Conservation (phyloP, 2,329 filamentous ascomycete species). For the Sporothrix inflata region DNA sequence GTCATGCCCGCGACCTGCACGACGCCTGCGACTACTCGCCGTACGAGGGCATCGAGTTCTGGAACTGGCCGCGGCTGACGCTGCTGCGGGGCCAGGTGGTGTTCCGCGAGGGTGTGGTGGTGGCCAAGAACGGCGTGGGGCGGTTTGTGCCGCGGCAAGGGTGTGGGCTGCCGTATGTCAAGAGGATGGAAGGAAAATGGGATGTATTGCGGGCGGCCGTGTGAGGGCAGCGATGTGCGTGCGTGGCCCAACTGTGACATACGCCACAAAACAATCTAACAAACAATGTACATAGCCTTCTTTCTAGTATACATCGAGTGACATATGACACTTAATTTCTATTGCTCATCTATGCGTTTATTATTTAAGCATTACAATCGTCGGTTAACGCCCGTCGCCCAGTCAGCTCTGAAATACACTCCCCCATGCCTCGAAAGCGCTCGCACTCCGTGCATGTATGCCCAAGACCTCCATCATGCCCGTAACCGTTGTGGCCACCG, state of each 20-base stretch:
- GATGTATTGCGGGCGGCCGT: conserved; percentile 26
- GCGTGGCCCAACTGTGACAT: too few species aligned
- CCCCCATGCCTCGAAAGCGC: neutral
- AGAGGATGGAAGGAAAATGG: conserved; percentile 23
- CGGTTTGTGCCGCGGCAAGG: conserved; percentile 49
- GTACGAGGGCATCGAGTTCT: conserved; percentile 58
- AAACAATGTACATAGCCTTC: neutral
- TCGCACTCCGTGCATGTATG: neutral
- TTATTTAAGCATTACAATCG: too few species aligned
- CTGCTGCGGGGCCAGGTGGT: conserved; percentile 60
- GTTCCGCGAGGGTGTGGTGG: conserved; percentile 55
- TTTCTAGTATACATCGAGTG: neutral
- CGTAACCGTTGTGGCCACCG: conserved; percentile 48
- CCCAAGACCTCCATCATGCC: conserved; percentile 41
- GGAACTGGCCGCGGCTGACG: conserved; percentile 64
- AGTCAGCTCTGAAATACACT: neutral
- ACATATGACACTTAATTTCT: too few species aligned
- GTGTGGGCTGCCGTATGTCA: conserved; percentile 27
- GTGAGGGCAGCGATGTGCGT: neutral
- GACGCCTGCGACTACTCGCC: conserved; percentile 66
- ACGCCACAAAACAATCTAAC: too few species aligned
- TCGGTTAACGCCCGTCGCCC: too few species aligned
- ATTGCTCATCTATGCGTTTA: too few species aligned
- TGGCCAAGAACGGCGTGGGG: conserved; percentile 53
- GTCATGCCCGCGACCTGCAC: conserved; percentile 57